Evolutionary conservation across 1,284 basidiomycete genomes (phyloP).

Genomic region (Pisolithus thermaeus): DNA sequence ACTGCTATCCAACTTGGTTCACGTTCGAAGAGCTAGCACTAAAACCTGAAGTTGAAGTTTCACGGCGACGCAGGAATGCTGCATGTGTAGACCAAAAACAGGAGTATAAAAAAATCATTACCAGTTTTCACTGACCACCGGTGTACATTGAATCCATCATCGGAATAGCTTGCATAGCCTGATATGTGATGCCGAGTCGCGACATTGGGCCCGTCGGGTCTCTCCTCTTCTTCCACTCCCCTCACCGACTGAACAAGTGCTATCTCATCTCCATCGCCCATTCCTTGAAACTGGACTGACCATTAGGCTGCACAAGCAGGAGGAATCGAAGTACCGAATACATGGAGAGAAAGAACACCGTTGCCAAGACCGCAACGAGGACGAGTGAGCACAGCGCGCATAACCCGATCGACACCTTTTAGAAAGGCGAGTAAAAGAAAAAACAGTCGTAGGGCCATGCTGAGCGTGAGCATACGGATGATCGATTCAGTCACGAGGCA

Average conservation of each 20-base stretch:
- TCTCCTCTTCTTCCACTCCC: slow-evolving; percentile 11
- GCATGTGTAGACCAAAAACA: too few species aligned
- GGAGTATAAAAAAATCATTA: too few species aligned
- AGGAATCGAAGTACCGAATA: slow-evolving; percentile 33
- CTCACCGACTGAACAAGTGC: slow-evolving; percentile 13
- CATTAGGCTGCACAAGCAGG: slow-evolving; percentile 27
- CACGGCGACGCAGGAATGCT: too few species aligned
- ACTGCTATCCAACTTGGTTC: too few species aligned
- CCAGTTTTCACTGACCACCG: too few species aligned
- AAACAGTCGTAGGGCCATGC: background rate
- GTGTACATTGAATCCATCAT: too few species aligned
- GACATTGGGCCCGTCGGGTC: too few species aligned
- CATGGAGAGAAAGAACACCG: slow-evolving; percentile 19
- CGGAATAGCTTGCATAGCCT: too few species aligned
- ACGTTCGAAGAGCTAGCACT: too few species aligned
- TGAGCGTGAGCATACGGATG: slow-evolving; percentile 14
- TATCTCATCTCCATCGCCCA: slow-evolving; percentile 34
- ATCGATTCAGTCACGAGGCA: slow-evolving; percentile 18
- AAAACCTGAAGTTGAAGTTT: too few species aligned
- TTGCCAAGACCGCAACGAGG: slow-evolving; percentile 21
- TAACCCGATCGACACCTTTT: slow-evolving; percentile 16
- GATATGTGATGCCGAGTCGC: too few species aligned
- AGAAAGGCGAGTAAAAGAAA: background rate
- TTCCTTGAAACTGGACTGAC: slow-evolving; percentile 28
- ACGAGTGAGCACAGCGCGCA: slow-evolving; percentile 22